Conservation (phyloP, 768 basidiomycete species). For the Hirschioporus abietinus region DNA sequence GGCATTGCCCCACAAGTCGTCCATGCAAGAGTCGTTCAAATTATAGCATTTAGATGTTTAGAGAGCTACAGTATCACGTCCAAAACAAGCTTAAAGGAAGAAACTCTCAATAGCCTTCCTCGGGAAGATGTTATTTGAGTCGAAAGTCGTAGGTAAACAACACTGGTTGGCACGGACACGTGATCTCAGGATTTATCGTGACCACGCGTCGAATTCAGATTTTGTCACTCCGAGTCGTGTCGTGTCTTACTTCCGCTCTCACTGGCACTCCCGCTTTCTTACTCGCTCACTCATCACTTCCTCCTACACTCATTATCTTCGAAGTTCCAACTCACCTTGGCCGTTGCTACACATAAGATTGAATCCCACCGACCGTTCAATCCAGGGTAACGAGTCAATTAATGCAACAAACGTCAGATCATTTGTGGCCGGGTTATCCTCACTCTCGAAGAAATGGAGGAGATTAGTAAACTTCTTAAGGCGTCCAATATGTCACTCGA, state of each 20-base stretch:
- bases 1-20: conserved; percentile 72
- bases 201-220: too few species aligned
- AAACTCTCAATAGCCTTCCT: background rate
- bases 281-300: too few species aligned
- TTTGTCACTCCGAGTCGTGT: too few species aligned
- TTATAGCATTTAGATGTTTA: background rate
- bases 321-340: too few species aligned
- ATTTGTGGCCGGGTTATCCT: background rate
- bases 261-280: too few species aligned
- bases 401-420: background rate
- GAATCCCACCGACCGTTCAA: too few species aligned
- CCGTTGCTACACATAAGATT: too few species aligned
- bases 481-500: background rate
- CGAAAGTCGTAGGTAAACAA: background rate
- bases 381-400: too few species aligned
- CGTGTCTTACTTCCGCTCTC: too few species aligned
- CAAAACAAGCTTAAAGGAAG: background rate
- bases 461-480: background rate
- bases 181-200: too few species aligned
- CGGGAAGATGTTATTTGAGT: background rate
- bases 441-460: background rate
- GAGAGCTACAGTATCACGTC: background rate
- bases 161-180: background rate
- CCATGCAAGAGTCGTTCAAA: conserved; percentile 36
- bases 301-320: too few species aligned